phyloP scores from a whole-genome alignment of 1,139 yeast genomes.

The Barnettozyma hawaiiensis region DNA sequence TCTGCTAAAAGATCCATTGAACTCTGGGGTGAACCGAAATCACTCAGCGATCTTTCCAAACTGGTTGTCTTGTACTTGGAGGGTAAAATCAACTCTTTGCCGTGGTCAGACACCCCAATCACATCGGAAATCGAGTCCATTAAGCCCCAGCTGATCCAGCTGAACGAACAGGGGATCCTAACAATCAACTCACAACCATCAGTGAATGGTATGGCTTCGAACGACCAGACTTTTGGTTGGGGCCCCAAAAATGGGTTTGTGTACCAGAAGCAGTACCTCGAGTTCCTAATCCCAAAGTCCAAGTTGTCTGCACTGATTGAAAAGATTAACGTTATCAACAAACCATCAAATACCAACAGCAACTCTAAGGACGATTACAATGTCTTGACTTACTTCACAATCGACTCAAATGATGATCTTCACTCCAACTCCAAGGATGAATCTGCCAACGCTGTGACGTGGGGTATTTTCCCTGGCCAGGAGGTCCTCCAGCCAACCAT shows the following conservation, averaged over 20 bases:
- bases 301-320: conserved; percentile 38
- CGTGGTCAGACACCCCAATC: conserved; percentile 93
- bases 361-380: conserved; percentile 38
- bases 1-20: conserved; percentile 72
- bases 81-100: conserved; percentile 70
- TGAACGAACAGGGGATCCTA: conserved; percentile 63
- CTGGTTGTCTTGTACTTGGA: conserved; percentile 61
- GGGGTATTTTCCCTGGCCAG: conserved; percentile 95
- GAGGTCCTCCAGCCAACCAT: conserved; percentile 90
- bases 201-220: conserved; percentile 71
- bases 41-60: conserved; percentile 51
- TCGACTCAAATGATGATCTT: conserved; percentile 56
- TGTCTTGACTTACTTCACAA: conserved; percentile 74
- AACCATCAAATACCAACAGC: conserved; percentile 22
- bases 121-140: conserved; percentile 71
- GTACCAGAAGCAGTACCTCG: conserved; percentile 89
- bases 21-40: conserved; percentile 80
- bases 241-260: conserved; percentile 92
- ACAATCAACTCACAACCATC: conserved; percentile 97
- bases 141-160: conserved; percentile 48
- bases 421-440: conserved; percentile 65
- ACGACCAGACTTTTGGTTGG: conserved; percentile 81
- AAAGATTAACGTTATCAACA: conserved; percentile 35
- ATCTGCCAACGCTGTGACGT: conserved; percentile 86
- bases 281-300: conserved; percentile 65